These are phyloP conservation scores for Coelastrella sp. DNA, from an alignment of 139 green algal genomes.

Conservation along the genomic window DNA sequence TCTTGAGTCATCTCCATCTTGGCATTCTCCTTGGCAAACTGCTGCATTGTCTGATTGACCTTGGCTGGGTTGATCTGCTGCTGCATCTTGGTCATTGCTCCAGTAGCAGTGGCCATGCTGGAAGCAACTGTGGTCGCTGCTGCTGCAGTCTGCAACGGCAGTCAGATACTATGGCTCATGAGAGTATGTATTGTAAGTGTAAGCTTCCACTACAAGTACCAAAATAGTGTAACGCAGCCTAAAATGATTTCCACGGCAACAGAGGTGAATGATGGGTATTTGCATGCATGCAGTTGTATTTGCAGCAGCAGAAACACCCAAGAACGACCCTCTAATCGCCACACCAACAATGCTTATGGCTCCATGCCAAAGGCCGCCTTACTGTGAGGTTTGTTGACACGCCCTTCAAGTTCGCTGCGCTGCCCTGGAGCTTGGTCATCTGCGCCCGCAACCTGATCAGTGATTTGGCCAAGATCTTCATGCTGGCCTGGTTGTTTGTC, in stretches of 20 bases:
- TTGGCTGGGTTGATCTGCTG: conserved; percentile 58
- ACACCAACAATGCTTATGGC: too few relatives aligned
- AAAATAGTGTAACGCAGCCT: too few relatives aligned
- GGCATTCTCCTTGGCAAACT: conserved; percentile 75
- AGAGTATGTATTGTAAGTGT: too few relatives aligned
- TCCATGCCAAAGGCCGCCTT: too few relatives aligned
- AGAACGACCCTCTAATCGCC: too few relatives aligned
- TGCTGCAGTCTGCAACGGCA: conserved; percentile 79
- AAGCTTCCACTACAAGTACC: too few relatives aligned
- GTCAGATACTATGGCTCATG: too few relatives aligned
- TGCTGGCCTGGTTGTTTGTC: conserved; percentile 58
- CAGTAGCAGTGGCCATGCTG: conserved; percentile 65
- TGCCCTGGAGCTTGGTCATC: conserved; percentile 66
- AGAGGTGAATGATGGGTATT: too few relatives aligned
- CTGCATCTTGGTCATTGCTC: conserved; percentile 76
- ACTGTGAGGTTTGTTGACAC: conserved; percentile 72
- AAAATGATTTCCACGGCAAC: too few relatives aligned
- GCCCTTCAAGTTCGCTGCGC: conserved; percentile 67
- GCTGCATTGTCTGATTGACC: conserved; percentile 62
- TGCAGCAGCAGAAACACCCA: too few relatives aligned
- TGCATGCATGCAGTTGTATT: too few relatives aligned
- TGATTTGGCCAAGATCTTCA: conserved; percentile 67
- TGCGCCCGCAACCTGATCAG: conserved; percentile 71
- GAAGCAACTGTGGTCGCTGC: conserved; percentile 67
- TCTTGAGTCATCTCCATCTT: conserved; percentile 78